phyloP scores from a whole-genome alignment of 2,329 filamentous ascomycete genomes.

The Aspergillus cejpii region DNA sequence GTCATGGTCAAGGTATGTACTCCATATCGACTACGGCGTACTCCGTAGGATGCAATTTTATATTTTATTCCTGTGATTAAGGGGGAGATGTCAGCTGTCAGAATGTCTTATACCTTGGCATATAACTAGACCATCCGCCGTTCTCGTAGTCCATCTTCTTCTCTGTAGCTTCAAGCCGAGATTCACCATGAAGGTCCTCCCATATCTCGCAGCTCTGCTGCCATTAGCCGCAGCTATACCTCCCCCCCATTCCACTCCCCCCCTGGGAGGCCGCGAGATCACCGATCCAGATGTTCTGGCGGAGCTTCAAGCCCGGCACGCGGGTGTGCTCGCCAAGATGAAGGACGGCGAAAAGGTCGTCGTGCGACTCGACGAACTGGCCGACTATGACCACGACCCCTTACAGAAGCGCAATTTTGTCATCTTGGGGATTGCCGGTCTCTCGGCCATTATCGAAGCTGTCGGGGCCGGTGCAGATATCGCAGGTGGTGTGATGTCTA shows the following conservation, averaged over 20 bases:
- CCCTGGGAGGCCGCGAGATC: background rate
- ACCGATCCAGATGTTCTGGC: background rate
- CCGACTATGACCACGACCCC: background rate
- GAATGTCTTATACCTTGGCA: background rate
- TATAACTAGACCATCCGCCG: background rate
- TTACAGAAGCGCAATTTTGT: background rate
- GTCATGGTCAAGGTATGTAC: no score
- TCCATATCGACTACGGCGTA: no score
- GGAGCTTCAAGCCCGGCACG: background rate
- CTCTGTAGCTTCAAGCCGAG: background rate
- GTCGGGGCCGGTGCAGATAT: background rate
- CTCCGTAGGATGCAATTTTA: no score
- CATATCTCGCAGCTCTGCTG: background rate
- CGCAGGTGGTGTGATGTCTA: background rate
- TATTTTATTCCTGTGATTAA: no score
- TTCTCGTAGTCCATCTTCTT: background rate
- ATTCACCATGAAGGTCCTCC: background rate
- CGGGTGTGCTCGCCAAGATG: background rate
- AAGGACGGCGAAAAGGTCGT: background rate
- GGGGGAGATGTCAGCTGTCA: background rate
- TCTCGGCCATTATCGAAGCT: background rate
- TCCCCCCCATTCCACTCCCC: no score
- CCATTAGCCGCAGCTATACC: background rate
- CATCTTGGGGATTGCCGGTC: background rate
- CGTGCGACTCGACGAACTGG: background rate